Percentiles rank a stretch among this genome's conserved stretches.
Evolutionary conservation across 169 alveolate species (phyloP).

Genomic region (Cryptosporidium xiaoi): DNA sequence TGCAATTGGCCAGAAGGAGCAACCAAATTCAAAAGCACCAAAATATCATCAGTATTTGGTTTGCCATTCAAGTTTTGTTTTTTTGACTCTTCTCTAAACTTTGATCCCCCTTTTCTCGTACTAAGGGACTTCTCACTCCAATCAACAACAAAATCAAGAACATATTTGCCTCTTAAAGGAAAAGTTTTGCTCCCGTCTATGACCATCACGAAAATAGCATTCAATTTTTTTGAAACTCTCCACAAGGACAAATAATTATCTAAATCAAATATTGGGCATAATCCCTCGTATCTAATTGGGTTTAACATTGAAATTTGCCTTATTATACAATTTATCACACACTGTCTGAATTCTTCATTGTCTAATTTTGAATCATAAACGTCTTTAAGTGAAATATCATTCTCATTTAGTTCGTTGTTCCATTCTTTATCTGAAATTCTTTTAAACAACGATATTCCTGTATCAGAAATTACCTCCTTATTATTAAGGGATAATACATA

Average conservation of each 20-base stretch:
- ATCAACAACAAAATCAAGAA: slow-evolving; percentile 48
- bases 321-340: slow-evolving; percentile 28
- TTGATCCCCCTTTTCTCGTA: too few relatives aligned
- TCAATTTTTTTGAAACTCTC: slow-evolving; percentile 26
- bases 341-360: slow-evolving; percentile 49
- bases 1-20: slow-evolving; percentile 71
- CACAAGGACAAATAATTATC: slow-evolving; percentile 24
- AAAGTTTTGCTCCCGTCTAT: background rate
- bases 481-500: slow-evolving; percentile 23
- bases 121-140: slow-evolving; percentile 43
- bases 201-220: slow-evolving; percentile 34
- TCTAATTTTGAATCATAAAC: slow-evolving; percentile 25
- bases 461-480: slow-evolving; percentile 18
- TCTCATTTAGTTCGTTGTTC: background rate
- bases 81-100: too few relatives aligned
- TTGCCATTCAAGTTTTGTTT: background rate
- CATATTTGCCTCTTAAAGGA: slow-evolving; percentile 31
- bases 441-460: slow-evolving; percentile 15
- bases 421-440: slow-evolving; percentile 4
- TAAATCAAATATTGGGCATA: slow-evolving; percentile 15
- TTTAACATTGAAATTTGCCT: slow-evolving; percentile 33
- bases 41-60: slow-evolving; percentile 24
- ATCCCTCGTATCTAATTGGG: slow-evolving; percentile 63
- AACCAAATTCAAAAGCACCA: slow-evolving; percentile 31
- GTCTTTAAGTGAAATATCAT: slow-evolving; percentile 9